Evolutionary conservation across 441 rosid species (phyloP).

Genomic region (Monsonia emarginata): DNA sequence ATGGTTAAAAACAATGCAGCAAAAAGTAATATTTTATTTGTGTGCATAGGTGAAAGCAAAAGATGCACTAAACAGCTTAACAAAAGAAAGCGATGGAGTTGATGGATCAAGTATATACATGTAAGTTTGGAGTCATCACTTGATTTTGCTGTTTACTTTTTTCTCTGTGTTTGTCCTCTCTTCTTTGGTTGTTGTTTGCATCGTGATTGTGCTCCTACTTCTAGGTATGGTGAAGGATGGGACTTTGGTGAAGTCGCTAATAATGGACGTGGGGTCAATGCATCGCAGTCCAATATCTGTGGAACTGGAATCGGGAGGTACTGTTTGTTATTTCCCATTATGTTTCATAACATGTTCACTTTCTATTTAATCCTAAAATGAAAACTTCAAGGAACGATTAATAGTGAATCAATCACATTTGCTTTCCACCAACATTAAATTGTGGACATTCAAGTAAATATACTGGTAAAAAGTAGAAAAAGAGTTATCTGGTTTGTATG

Average conservation of each 20-base stretch:
- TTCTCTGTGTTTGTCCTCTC: neutral
- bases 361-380: neutral
- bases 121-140: slow-evolving; percentile 35
- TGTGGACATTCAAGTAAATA: neutral
- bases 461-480: neutral
- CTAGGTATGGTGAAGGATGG: slow-evolving; percentile 98
- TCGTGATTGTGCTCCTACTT: slow-evolving; percentile 17
- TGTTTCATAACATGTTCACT: slow-evolving; percentile 12
- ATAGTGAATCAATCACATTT: neutral
- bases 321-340: slow-evolving; percentile 12
- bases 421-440: neutral
- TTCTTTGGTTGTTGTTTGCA: neutral
- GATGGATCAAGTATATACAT: slow-evolving; percentile 75
- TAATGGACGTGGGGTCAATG: slow-evolving; percentile 87
- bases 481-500: neutral
- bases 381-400: neutral
- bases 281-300: slow-evolving; percentile 65
- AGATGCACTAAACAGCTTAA: slow-evolving; percentile 50
- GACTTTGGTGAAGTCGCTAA: slow-evolving; percentile 98
- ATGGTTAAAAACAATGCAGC: slow-evolving; percentile 6
- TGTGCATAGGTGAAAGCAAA: slow-evolving; percentile 61
- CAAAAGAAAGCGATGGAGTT: slow-evolving; percentile 67
- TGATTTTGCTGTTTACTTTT: slow-evolving; percentile 13
- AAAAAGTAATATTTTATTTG: slow-evolving; percentile 18
- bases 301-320: slow-evolving; percentile 96